Base-by-base conservation (phyloP, 345 rosid species). In the Rubroshorea leprosula region DNA sequence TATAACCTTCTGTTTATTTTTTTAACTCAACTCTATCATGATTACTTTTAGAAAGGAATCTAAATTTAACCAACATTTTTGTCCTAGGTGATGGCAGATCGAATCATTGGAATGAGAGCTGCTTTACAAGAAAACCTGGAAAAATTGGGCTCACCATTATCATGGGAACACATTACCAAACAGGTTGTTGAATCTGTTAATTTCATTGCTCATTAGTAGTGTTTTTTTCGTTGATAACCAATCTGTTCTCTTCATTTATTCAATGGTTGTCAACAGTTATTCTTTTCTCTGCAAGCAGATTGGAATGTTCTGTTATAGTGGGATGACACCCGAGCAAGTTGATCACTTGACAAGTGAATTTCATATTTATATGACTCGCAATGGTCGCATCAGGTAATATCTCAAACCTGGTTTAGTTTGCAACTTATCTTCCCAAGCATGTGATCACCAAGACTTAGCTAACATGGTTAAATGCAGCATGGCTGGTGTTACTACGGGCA, bases 291-390 rank as follows among this genome's bases (percentile, higher is more conserved):
- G 62, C 52, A 45, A 71, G 63, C 84, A 92, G 98, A 92, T 89
- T 61, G 96, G 98, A 8, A 89, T 89, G 98, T 92, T 92, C 58
- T 92, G 98, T 80, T 89, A 83, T 70, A 92, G 98, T 64, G 98
- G 96, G 29, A 43, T 89, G 83, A 80, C 93, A 24, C 96, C 95
- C 0, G 96, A 89, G 70, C 96, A 89, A 45, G 96, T 89, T 18
- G 96, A 92, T 69, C 90, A 70, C 5, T 68, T 84, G 78, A 89
- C 86, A 5, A 78, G 74, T 2, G 89, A 92, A 57, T 92, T 68
- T 71, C 96, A 86, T 64, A 89, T 92, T 55, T 92, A 89, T 62
- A 54, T 89, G 93, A 89, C 98, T 9, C 87, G 96, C 18, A 92
- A 92, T 50, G 96, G 96, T 39, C 88, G 96, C 57, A 89, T 92